phyloP scores from a whole-genome alignment of 1,139 yeast genomes.

The Geotrichum aggregatum region DNA sequence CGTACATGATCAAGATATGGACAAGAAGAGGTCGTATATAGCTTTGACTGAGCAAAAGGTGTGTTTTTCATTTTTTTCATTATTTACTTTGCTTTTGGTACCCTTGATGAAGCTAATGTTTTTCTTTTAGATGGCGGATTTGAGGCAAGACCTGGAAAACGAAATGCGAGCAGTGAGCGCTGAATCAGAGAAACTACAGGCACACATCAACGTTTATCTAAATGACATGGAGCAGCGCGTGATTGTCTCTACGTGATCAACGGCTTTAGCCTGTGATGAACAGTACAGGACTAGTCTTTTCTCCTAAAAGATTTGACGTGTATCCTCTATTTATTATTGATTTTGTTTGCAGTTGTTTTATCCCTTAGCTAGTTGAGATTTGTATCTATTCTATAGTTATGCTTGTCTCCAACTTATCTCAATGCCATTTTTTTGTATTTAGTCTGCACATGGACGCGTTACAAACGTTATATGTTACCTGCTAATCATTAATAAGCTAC shows the following conservation, averaged over 20 bases:
- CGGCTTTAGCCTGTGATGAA: too few relatives aligned
- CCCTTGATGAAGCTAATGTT: conserved; percentile 21
- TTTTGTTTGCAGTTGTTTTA: too few relatives aligned
- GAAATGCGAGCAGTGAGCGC: conserved; percentile 54
- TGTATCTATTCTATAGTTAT: too few relatives aligned
- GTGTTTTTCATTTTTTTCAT: too few relatives aligned
- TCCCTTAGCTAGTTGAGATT: too few relatives aligned
- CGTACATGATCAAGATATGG: conserved; percentile 51
- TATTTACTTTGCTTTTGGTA: neutral
- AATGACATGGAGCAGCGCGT: conserved; percentile 44
- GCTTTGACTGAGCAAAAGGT: conserved; percentile 47
- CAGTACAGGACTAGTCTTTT: neutral
- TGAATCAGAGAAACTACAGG: conserved; percentile 53
- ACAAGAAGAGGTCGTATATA: conserved; percentile 48
- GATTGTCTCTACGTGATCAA: neutral
- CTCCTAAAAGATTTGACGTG: too few relatives aligned
- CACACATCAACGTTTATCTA: conserved; percentile 50
- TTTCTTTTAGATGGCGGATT: conserved; percentile 44
- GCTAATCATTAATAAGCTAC: too few relatives aligned
- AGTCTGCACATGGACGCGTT: too few relatives aligned
- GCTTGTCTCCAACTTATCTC: too few relatives aligned
- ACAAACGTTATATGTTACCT: too few relatives aligned
- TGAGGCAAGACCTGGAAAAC: conserved; percentile 47
- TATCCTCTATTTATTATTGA: too few relatives aligned
- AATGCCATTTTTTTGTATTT: too few relatives aligned